phyloP scores from a whole-genome alignment of 148 eudicot genomes.

The Drosera capensis region DNA sequence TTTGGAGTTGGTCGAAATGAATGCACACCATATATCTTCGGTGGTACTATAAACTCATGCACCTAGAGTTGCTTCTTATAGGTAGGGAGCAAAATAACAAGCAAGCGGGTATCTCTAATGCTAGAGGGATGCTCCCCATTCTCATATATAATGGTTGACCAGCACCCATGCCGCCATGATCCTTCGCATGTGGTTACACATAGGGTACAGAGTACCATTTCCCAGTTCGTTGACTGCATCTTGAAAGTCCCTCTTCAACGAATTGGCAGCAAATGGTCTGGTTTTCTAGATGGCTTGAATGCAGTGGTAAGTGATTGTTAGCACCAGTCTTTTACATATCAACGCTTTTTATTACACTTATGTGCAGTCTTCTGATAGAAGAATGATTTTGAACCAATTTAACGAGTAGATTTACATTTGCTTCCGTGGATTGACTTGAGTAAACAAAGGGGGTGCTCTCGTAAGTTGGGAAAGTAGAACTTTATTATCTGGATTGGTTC shows the following conservation, averaged over 20 bases:
- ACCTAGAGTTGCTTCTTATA: too few species aligned
- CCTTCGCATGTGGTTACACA: conserved; percentile 86
- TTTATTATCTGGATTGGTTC: too few species aligned
- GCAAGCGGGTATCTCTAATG: conserved; percentile 66
- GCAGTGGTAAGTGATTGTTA: conserved; percentile 31
- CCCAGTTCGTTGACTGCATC: conserved; percentile 46
- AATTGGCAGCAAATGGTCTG: conserved; percentile 35
- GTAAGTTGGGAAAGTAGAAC: too few species aligned
- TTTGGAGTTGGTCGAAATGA: too few species aligned
- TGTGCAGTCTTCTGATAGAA: too few species aligned
- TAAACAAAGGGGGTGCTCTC: too few species aligned
- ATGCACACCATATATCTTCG: too few species aligned
- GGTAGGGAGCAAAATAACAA: conserved; percentile 84
- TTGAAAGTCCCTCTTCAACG: conserved; percentile 21
- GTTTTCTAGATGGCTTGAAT: conserved; percentile 38
- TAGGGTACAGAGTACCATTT: conserved; percentile 61
- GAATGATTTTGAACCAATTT: too few species aligned
- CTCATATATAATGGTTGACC: conserved; percentile 62
- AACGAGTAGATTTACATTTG: too few species aligned
- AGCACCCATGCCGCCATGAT: conserved; percentile 87
- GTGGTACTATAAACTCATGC: too few species aligned
- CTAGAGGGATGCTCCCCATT: conserved; percentile 54
- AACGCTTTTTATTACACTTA: not conserved
- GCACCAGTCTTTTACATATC: not conserved
- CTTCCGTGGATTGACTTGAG: too few species aligned